phyloP scores from a whole-genome alignment of 208 protist species.

The Trypanosoma vivax region DNA sequence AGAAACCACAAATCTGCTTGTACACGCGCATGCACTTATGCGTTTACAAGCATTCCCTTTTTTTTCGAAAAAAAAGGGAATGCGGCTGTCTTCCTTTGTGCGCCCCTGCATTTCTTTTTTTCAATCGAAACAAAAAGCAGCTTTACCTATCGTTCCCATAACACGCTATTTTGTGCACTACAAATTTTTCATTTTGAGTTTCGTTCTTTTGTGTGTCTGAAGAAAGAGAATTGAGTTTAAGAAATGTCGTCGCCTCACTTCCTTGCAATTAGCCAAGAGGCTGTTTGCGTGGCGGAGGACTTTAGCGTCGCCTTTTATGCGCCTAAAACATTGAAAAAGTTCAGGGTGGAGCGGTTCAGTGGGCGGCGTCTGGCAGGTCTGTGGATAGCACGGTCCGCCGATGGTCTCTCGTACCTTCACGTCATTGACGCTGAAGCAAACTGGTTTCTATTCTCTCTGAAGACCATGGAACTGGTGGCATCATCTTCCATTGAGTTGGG shows the following conservation, averaged over 20 bases:
- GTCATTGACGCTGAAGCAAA: constrained; percentile 70
- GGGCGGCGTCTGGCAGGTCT: constrained; percentile 61
- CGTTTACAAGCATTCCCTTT: too few species aligned
- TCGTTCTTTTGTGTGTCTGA: too few species aligned
- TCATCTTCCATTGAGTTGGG: constrained; percentile 27
- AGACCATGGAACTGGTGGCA: constrained; percentile 26
- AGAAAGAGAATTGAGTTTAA: background rate
- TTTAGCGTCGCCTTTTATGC: constrained; percentile 70
- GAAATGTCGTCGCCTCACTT: constrained; percentile 34
- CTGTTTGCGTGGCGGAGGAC: constrained; percentile 79
- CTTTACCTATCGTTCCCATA: too few species aligned
- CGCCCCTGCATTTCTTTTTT: too few species aligned
- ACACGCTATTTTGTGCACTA: background rate
- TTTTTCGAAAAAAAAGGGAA: too few species aligned
- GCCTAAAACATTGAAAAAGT: constrained; percentile 75
- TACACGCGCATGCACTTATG: too few species aligned
- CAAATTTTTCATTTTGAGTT: too few species aligned
- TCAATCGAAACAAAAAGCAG: too few species aligned
- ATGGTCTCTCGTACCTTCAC: constrained; percentile 29
- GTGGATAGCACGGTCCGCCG: constrained; percentile 17
- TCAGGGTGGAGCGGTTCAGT: constrained; percentile 72
- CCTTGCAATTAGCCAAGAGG: constrained; percentile 63
- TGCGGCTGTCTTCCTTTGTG: too few species aligned
- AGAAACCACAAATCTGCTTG: too few species aligned
- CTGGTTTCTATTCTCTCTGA: constrained; percentile 53